These are phyloP conservation scores for Rhodotorula graminis DNA, from an alignment of 768 basidiomycete genomes.

Conservation along the genomic window DNA sequence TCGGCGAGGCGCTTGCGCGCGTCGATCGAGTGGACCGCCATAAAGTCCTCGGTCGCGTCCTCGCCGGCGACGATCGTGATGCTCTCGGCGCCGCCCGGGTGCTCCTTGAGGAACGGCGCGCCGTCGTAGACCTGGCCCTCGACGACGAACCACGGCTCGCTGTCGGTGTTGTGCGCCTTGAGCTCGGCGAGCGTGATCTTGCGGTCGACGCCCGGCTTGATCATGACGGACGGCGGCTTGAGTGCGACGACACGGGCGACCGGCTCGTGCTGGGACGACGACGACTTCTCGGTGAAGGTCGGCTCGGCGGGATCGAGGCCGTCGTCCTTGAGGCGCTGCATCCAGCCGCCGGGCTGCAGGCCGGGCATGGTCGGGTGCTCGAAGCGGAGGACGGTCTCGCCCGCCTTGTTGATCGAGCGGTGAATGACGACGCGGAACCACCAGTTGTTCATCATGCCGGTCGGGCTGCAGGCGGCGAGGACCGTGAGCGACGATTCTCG, in stretches of 20 bases:
- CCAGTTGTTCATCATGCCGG: slow-evolving; percentile 60
- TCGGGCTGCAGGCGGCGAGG: slow-evolving; percentile 50
- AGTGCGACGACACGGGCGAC: slow-evolving; percentile 2
- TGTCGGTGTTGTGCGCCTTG: slow-evolving; percentile 52
- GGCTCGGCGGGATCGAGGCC: slow-evolving; percentile 53
- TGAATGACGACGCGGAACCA: slow-evolving; percentile 60
- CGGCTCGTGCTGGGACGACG: no score
- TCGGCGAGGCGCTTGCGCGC: slow-evolving; percentile 53
- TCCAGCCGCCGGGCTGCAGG: slow-evolving; percentile 56
- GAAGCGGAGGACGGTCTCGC: slow-evolving; percentile 49
- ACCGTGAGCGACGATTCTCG: background rate
- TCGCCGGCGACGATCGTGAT: slow-evolving; percentile 58
- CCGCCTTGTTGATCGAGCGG: slow-evolving; percentile 44
- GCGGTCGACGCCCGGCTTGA: slow-evolving; percentile 51
- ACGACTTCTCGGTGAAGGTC: no score
- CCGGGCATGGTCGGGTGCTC: slow-evolving; percentile 61
- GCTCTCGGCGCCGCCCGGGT: slow-evolving; percentile 56
- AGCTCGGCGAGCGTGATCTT: slow-evolving; percentile 52
- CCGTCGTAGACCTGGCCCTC: slow-evolving; percentile 77
- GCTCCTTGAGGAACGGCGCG: slow-evolving; percentile 65
- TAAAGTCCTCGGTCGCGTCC: slow-evolving; percentile 62
- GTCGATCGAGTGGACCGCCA: slow-evolving; percentile 59
- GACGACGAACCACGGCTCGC: slow-evolving; percentile 79
- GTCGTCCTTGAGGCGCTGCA: slow-evolving; percentile 56
- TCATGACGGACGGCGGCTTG: slow-evolving; percentile 50